A percentile compares a stretch with the other conserved stretches of the same genome.
Conservation (phyloP, 148 eudicot genomes). For the Camellia granthamiana region DNA sequence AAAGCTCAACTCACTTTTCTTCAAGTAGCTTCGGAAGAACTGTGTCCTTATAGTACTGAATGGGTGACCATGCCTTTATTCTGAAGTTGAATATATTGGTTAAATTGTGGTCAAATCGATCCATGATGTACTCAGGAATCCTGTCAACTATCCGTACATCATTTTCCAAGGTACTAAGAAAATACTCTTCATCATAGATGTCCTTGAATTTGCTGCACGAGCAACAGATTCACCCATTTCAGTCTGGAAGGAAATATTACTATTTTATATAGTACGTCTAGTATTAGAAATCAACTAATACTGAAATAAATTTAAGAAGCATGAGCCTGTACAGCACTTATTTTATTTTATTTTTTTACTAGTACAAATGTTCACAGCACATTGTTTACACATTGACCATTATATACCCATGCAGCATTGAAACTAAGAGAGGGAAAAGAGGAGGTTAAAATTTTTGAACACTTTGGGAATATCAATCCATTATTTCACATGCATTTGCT, state of each 20-base stretch:
- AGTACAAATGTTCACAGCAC: not conserved
- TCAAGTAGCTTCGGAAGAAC: slow-evolving; percentile 92
- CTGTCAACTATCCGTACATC: slow-evolving; percentile 75
- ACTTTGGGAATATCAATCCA: not conserved
- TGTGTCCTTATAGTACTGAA: slow-evolving; percentile 70
- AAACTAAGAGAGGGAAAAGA: not conserved
- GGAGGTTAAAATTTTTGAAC: not conserved
- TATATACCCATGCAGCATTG: not conserved
- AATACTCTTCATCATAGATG: slow-evolving; percentile 79
- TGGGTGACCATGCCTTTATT: slow-evolving; percentile 88
- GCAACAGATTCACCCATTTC: slow-evolving; percentile 9
- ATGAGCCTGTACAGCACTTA: not conserved
- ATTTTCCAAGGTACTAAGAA: slow-evolving; percentile 60
- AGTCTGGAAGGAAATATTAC: not conserved
- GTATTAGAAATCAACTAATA: not conserved
- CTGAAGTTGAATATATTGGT: slow-evolving; percentile 90
- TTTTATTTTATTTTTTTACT: too few relatives aligned
- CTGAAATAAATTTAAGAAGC: not conserved
- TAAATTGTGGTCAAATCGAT: slow-evolving; percentile 81
- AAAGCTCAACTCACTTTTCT: slow-evolving; percentile 69
- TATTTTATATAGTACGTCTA: not conserved
- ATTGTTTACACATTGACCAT: not conserved
- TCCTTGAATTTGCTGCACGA: slow-evolving; percentile 87
- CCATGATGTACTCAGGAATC: slow-evolving; percentile 86
- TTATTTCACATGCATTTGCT: not conserved